Percentiles rank a stretch among this genome's conserved stretches.
Conservation (phyloP, 257 asterid species). For the Pogostemon cablin region DNA sequence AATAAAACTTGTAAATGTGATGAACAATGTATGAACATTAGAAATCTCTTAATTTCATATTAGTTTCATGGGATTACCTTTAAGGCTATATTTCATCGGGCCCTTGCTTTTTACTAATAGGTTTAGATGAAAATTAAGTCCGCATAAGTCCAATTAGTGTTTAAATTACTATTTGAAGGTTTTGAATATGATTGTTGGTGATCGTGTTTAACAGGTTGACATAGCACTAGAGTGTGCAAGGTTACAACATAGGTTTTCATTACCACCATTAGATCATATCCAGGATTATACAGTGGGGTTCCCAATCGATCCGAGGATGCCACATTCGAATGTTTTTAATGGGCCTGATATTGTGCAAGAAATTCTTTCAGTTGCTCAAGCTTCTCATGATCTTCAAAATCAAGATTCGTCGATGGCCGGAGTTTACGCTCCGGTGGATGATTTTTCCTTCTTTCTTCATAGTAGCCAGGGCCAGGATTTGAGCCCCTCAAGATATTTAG, state of each 20-base stretch:
- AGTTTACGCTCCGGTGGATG: conserved; percentile 45
- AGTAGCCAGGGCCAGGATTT: conserved; percentile 44
- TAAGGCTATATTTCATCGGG: no score
- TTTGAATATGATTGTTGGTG: neutral
- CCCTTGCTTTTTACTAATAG: no score
- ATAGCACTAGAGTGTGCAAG: conserved; percentile 89
- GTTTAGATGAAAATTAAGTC: no score
- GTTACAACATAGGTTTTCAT: conserved; percentile 68
- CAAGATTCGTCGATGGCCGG: conserved; percentile 50
- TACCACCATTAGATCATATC: conserved; percentile 71
- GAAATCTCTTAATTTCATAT: no score
- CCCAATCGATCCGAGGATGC: conserved; percentile 37
- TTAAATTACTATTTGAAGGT: no score
- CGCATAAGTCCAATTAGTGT: no score
- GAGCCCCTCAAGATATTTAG: conserved; percentile 37
- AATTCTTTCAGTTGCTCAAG: conserved; percentile 82
- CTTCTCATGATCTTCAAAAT: conserved; percentile 71
- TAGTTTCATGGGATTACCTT: no score
- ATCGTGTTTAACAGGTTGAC: conserved; percentile 58
- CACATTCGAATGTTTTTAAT: conserved; percentile 37
- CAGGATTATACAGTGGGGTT: conserved; percentile 57
- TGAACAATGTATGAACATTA: no score
- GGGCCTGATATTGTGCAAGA: conserved; percentile 65
- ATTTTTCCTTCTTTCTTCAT: conserved; percentile 60
- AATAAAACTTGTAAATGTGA: no score